Conservation (phyloP, 495 filamentous ascomycete genomes). For the Copromyces sp. region DNA sequence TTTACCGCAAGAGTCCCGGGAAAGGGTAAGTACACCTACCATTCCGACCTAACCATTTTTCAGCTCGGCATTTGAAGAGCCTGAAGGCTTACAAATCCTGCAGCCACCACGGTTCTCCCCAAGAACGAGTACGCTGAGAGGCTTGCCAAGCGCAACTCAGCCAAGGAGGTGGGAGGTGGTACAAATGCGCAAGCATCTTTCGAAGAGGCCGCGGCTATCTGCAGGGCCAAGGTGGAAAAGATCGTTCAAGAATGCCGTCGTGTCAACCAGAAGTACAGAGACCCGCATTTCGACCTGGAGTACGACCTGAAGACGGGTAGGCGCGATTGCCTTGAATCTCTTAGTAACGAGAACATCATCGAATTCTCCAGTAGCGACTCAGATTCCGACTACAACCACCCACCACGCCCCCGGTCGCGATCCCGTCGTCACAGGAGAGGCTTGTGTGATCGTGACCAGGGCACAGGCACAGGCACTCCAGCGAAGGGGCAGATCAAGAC, state of each 20-base stretch:
- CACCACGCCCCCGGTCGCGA: not conserved
- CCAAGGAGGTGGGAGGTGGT: conserved; percentile 18
- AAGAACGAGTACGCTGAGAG: conserved; percentile 60
- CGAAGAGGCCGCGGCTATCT: conserved; percentile 60
- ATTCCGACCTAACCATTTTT: not conserved
- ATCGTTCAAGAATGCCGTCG: conserved; percentile 75
- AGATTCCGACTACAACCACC: conserved; percentile 4
- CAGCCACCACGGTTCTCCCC: conserved; percentile 63
- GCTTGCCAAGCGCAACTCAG: conserved; percentile 49
- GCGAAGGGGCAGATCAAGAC: not conserved
- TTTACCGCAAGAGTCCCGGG: conserved; percentile 58
- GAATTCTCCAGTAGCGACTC: conserved; percentile 4
- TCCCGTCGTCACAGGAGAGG: not conserved
- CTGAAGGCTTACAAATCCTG: conserved; percentile 8
- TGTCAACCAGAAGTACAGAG: conserved; percentile 83
- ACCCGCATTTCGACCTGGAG: conserved; percentile 83
- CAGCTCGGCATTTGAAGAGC: not conserved
- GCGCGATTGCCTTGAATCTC: conserved; percentile 53
- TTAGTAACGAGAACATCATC: conserved; percentile 27
- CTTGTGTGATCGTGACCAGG: not conserved
- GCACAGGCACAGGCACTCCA: not conserved
- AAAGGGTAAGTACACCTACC: conserved; percentile 27
- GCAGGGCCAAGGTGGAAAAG: conserved; percentile 63
- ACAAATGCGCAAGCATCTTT: conserved; percentile 50
- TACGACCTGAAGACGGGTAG: conserved; percentile 56